These are phyloP conservation scores for Nannochloropsis granulata DNA, from an alignment of 108 stramenopile species.

Conservation along the genomic window DNA sequence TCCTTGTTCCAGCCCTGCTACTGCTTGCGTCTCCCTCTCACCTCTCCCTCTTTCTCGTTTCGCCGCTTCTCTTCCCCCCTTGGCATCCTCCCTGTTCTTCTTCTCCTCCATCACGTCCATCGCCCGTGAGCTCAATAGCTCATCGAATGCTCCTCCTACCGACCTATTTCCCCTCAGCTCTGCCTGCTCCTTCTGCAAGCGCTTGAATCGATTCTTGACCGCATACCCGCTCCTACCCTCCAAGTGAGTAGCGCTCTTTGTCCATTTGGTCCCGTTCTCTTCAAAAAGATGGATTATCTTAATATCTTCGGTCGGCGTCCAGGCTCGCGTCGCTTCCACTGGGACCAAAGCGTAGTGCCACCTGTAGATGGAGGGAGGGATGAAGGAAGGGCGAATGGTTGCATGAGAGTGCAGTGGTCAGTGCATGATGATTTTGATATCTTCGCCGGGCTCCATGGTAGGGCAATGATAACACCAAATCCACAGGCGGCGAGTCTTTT, in stretches of 20 bases:
- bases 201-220: neutral
- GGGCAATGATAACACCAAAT: no score
- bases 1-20: no score
- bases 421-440: no score
- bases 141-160: neutral
- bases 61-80: neutral
- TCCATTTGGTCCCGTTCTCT: neutral
- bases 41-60: neutral
- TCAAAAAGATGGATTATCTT: neutral
- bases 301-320: neutral
- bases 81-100: neutral
- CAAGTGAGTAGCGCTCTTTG: neutral
- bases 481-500: no score
- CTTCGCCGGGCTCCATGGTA: no score
- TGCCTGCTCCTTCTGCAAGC: neutral
- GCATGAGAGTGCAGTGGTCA: no score
- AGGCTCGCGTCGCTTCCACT: neutral
- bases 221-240: neutral
- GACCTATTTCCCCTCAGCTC: neutral
- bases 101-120: neutral
- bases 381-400: neutral
- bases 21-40: neutral
- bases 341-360: neutral
- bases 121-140: neutral
- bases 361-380: neutral